Percentiles rank a stretch among this genome's conserved stretches.
Evolutionary conservation across 805 yeast genomes (phyloP).

Genomic region (Starmerella vaccinii): DNA sequence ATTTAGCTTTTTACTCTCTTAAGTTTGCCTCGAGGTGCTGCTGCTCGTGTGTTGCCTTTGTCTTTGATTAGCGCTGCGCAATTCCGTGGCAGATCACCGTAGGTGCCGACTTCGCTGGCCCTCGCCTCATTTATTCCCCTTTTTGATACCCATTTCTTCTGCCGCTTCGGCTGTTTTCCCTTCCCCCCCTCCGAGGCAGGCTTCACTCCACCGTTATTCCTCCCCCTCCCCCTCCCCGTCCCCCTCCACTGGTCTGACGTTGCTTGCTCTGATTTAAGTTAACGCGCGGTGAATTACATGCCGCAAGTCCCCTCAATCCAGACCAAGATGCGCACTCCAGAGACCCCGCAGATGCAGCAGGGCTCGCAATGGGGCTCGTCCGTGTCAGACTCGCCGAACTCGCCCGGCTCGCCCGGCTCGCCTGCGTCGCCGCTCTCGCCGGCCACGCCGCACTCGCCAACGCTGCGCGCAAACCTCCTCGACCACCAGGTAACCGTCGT

Average conservation of each 20-base stretch:
- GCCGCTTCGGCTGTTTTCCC: no score
- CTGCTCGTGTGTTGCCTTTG: background rate
- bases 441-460: slow-evolving; percentile 2
- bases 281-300: background rate
- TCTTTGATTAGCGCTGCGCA: background rate
- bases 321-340: background rate
- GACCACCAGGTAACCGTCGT: background rate
- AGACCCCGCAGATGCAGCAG: slow-evolving; percentile 14
- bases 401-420: slow-evolving; percentile 13
- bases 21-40: background rate
- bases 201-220: no score
- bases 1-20: background rate
- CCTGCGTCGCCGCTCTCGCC: slow-evolving; percentile 1
- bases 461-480: background rate
- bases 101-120: background rate
- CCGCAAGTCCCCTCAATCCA: background rate
- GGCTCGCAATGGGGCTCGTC: slow-evolving; percentile 7
- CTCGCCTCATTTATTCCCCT: no score
- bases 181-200: no score
- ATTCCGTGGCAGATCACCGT: background rate
- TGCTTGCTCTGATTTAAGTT: background rate
- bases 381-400: slow-evolving; percentile 10
- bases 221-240: no score
- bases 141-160: no score
- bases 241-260: background rate